phyloP scores from a whole-genome alignment of 805 yeast species.

The Kazachstania viticola region DNA sequence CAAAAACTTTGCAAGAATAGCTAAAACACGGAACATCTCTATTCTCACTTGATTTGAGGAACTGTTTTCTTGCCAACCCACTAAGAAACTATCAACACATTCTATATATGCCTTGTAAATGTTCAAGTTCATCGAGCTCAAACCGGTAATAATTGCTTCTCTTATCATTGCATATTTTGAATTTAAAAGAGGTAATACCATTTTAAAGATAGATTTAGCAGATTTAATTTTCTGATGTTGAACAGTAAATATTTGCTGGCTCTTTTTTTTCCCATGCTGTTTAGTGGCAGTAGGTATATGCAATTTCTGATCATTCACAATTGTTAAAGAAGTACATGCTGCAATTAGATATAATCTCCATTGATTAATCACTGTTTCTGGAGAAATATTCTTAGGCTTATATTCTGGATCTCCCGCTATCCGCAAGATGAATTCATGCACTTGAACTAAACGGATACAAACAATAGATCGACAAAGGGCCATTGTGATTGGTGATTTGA shows the following conservation, averaged over 20 bases:
- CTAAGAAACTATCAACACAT: conserved; percentile 50
- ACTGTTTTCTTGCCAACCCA: conserved; percentile 42
- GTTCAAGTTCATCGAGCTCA: conserved; percentile 83
- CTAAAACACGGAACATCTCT: conserved; percentile 68
- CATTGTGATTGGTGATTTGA: conserved; percentile 80
- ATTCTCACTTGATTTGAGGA: conserved; percentile 39
- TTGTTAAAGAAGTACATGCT: conserved; percentile 83
- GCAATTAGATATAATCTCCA: conserved; percentile 85
- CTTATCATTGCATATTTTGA: conserved; percentile 58
- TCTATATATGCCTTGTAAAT: conserved; percentile 76
- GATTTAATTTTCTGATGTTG: conserved; percentile 90
- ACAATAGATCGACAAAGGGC: conserved; percentile 87
- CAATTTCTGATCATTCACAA: conserved; percentile 76
- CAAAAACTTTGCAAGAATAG: conserved; percentile 55
- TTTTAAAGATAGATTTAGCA: conserved; percentile 76
- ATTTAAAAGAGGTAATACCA: conserved; percentile 73
- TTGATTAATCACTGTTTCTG: conserved; percentile 67
- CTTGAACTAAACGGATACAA: conserved; percentile 77
- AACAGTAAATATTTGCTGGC: conserved; percentile 67
- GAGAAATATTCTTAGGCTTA: conserved; percentile 32
- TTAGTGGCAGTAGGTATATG: conserved; percentile 43
- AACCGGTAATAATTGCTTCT: conserved; percentile 81
- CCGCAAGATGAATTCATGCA: conserved; percentile 56
- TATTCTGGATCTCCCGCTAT: conserved; percentile 36
- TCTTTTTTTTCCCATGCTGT: conserved; percentile 61